phyloP scores from a whole-genome alignment of 2,329 filamentous ascomycete species.

The Xylaria hypoxylon region DNA sequence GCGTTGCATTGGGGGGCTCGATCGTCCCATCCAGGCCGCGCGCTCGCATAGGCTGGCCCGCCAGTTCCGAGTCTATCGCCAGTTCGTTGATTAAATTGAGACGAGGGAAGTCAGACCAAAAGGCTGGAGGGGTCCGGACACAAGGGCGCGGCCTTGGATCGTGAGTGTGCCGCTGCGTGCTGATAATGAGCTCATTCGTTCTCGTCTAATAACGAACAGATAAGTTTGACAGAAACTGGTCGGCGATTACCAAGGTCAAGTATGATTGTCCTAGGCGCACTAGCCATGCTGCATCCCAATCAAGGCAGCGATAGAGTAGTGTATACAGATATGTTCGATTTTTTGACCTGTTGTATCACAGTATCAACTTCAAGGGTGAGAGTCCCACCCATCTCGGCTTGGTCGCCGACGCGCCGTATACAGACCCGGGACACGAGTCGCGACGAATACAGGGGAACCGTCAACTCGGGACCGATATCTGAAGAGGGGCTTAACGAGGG shows the following conservation, averaged over 20 bases:
- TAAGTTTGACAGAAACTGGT: slow-evolving; percentile 1
- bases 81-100: slow-evolving; percentile 10
- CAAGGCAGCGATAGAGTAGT: not conserved
- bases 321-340: no score
- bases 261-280: not conserved
- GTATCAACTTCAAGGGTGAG: no score
- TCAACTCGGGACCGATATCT: not conserved
- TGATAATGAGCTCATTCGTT: slow-evolving; percentile 14
- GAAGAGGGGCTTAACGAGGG: no score
- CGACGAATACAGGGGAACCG: not conserved
- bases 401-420: not conserved
- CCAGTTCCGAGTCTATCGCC: slow-evolving; percentile 4
- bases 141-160: slow-evolving; percentile 9
- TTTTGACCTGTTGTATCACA: no score
- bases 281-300: not conserved
- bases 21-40: slow-evolving; percentile 29
- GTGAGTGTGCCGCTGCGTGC: slow-evolving; percentile 6
- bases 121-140: slow-evolving; percentile 23
- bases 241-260: not conserved
- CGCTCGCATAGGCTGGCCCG: slow-evolving; percentile 18
- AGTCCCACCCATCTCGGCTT: not conserved
- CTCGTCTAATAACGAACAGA: not conserved
- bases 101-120: slow-evolving; percentile 1
- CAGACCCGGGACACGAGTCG: not conserved
- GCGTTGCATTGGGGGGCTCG: slow-evolving; percentile 25